Conservation (phyloP, 345 rosid genomes). For the Viola odorata region DNA sequence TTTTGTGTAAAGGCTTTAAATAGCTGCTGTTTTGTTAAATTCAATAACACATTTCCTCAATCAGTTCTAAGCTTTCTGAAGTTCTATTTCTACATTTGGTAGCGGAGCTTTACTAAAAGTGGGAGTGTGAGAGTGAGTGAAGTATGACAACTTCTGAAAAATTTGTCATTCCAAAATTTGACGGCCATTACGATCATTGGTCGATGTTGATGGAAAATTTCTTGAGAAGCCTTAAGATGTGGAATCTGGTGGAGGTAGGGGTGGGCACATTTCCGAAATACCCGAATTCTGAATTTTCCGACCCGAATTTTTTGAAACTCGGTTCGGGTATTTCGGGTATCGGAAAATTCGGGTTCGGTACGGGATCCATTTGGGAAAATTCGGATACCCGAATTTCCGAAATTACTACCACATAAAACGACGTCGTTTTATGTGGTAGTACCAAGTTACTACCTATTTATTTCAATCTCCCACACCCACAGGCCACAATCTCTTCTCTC, state of each 20-base stretch:
- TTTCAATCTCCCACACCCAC: too few species aligned
- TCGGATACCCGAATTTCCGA: too few species aligned
- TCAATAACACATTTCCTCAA: not conserved
- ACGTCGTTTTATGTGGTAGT: too few species aligned
- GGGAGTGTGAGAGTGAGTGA: not conserved
- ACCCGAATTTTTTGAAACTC: too few species aligned
- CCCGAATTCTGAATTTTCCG: too few species aligned
- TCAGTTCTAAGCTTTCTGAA: not conserved
- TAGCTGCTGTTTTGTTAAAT: not conserved
- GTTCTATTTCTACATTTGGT: not conserved
- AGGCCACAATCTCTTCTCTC: too few species aligned
- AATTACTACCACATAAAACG: too few species aligned
- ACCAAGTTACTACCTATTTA: too few species aligned
- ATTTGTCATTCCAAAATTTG: conserved; percentile 1
- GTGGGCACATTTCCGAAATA: too few species aligned
- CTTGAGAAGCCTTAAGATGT: conserved; percentile 1
- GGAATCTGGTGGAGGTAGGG: conserved; percentile 3
- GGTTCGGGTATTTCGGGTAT: too few species aligned
- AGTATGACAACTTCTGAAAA: not conserved
- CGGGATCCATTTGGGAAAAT: too few species aligned
- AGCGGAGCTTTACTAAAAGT: not conserved
- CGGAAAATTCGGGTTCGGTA: too few species aligned
- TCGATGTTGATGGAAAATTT: conserved; percentile 5
- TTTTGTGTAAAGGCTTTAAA: not conserved
- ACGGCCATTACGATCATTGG: conserved; percentile 10